Percentiles rank a stretch among this genome's conserved stretches.
phyloP scores from a whole-genome alignment of 1,139 yeast genomes.

The Candida glucosophila region DNA sequence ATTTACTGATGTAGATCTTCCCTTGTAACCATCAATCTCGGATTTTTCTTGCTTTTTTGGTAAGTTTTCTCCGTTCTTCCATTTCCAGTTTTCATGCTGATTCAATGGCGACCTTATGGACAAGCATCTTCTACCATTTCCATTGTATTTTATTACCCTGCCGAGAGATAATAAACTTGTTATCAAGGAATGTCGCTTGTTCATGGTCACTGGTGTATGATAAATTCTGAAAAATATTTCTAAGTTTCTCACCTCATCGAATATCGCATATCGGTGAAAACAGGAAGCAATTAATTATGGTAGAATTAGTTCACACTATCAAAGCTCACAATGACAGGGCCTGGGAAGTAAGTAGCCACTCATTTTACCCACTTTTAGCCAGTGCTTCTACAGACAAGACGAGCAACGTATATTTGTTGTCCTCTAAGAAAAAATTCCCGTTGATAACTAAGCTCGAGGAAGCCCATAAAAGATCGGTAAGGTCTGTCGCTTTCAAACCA shows the following conservation, averaged over 20 bases:
- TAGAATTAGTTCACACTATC: conserved; percentile 26
- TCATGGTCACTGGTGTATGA: no score
- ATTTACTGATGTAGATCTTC: conserved; percentile 16
- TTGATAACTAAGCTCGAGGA: conserved; percentile 62
- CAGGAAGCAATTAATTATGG: conserved; percentile 7
- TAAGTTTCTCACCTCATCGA: no score
- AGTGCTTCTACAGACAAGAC: conserved; percentile 81
- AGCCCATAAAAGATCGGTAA: conserved; percentile 72
- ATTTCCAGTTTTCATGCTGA: no score
- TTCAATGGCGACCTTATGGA: no score
- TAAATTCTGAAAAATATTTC: no score
- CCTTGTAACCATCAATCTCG: conserved; percentile 3
- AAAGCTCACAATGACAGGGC: conserved; percentile 65
- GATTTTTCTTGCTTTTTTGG: conserved; percentile 1
- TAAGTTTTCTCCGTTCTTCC: background rate
- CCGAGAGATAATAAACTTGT: no score
- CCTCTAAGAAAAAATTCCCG: conserved; percentile 29
- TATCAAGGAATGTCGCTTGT: no score
- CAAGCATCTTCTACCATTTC: no score
- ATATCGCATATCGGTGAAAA: no score
- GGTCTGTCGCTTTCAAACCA: conserved; percentile 88
- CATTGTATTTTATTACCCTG: no score
- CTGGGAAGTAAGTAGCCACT: conserved; percentile 73
- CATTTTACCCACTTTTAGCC: conserved; percentile 61
- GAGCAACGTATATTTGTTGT: conserved; percentile 57